phyloP scores from a whole-genome alignment of 441 rosid species.

The Manihot esculenta region DNA sequence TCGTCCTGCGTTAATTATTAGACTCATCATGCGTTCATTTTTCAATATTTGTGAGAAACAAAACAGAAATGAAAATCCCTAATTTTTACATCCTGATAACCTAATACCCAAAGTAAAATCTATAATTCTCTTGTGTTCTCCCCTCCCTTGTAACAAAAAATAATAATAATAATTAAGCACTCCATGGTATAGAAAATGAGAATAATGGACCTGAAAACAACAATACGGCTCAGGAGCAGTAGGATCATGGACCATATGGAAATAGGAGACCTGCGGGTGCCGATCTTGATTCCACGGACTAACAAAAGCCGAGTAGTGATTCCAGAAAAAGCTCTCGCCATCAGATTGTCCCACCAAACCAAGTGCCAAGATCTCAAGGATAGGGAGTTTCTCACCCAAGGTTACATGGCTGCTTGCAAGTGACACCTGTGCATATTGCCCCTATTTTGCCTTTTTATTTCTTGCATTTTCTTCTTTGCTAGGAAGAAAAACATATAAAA shows the following conservation, averaged over 20 bases:
- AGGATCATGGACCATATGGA: slow-evolving; percentile 91
- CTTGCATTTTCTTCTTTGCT: too few relatives aligned
- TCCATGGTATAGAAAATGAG: not conserved
- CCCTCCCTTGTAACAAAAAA: not conserved
- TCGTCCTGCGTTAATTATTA: slow-evolving; percentile 50
- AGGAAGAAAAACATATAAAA: too few relatives aligned
- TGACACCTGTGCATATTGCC: too few relatives aligned
- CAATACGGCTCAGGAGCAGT: slow-evolving; percentile 85
- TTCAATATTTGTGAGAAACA: not conserved
- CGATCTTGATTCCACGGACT: slow-evolving; percentile 95
- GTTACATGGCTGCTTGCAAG: slow-evolving; percentile 93
- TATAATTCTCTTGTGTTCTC: not conserved
- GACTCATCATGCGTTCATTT: not conserved
- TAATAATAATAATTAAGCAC: not conserved
- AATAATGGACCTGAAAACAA: slow-evolving; percentile 62
- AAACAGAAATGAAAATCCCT: not conserved
- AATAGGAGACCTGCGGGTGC: slow-evolving; percentile 87
- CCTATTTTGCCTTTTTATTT: too few relatives aligned
- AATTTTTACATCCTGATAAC: not conserved
- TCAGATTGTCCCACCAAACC: slow-evolving; percentile 98
- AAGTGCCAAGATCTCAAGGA: slow-evolving; percentile 92
- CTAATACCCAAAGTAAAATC: not conserved
- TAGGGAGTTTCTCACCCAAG: slow-evolving; percentile 92
- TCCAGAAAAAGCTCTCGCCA: slow-evolving; percentile 94
- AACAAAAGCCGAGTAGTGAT: slow-evolving; percentile 89